Evolutionary conservation across 2,329 filamentous ascomycete species (phyloP).

Genomic region (Botrytis squamosa): DNA sequence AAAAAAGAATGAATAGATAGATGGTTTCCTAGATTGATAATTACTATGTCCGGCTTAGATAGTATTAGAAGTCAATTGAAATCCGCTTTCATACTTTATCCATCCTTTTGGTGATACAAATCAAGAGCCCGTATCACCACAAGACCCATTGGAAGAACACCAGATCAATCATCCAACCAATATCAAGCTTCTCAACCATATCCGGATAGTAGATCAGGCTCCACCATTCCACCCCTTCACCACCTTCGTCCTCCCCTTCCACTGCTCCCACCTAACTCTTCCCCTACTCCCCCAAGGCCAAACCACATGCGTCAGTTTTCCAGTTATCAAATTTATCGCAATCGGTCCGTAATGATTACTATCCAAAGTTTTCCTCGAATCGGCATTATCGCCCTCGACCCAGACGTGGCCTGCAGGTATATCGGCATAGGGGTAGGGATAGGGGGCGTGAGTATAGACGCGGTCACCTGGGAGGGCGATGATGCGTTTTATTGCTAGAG

Average conservation of each 20-base stretch:
- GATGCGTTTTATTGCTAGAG: slow-evolving; percentile 76
- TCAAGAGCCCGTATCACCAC: background rate
- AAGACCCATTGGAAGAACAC: background rate
- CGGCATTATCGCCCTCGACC: slow-evolving; percentile 78
- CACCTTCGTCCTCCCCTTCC: slow-evolving; percentile 44
- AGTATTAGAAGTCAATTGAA: background rate
- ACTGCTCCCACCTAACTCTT: slow-evolving; percentile 57
- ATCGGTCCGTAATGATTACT: slow-evolving; percentile 91
- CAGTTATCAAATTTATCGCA: slow-evolving; percentile 70
- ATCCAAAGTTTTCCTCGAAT: slow-evolving; percentile 68
- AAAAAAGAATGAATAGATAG: slow-evolving; percentile 5
- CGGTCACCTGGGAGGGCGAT: slow-evolving; percentile 78
- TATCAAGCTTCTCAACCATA: background rate
- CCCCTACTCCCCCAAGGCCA: slow-evolving; percentile 64
- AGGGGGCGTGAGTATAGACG: slow-evolving; percentile 60
- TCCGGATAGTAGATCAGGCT: background rate
- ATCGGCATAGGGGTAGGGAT: slow-evolving; percentile 54
- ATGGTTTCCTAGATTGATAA: background rate
- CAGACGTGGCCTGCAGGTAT: slow-evolving; percentile 86
- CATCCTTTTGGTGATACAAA: background rate
- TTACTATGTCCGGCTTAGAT: background rate
- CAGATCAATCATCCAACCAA: background rate
- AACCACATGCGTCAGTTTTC: slow-evolving; percentile 70
- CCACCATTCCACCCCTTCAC: slow-evolving; percentile 35
- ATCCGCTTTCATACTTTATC: background rate